These are phyloP conservation scores for Cytospora piceicola DNA, from an alignment of 2,329 filamentous ascomycete species.

Conservation along the genomic window DNA sequence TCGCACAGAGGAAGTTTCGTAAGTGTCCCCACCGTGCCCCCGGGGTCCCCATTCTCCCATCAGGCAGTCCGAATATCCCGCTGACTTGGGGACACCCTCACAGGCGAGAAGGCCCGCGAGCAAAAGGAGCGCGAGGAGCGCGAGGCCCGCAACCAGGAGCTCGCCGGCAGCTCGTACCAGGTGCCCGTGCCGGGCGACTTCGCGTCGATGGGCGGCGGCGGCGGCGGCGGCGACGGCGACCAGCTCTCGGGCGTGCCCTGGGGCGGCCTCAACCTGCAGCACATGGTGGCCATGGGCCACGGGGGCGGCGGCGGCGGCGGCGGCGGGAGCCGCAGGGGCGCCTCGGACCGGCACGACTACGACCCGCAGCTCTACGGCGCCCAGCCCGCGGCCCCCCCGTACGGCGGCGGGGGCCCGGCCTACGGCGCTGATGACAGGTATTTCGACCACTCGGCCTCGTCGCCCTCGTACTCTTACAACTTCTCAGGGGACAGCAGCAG, in stretches of 20 bases:
- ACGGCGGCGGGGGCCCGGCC: constrained; percentile 14
- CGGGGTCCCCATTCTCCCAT: background rate
- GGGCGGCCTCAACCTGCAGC: constrained; percentile 68
- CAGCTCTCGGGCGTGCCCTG: constrained; percentile 70
- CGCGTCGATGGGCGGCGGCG: constrained; percentile 22
- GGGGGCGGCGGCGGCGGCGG: constrained; percentile 51
- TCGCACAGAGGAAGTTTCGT: constrained; percentile 79
- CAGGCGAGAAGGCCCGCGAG: constrained; percentile 72
- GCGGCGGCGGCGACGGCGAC: too few species aligned
- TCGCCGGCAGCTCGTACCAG: constrained; percentile 67
- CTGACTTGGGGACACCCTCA: background rate
- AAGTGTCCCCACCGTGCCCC: constrained; percentile 42
- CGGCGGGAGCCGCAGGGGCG: constrained; percentile 44
- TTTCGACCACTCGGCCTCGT: constrained; percentile 28
- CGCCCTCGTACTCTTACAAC: constrained; percentile 28
- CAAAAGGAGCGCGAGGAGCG: constrained; percentile 68
- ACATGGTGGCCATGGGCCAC: constrained; percentile 55
- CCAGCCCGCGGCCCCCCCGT: constrained; percentile 11
- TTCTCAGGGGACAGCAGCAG: constrained; percentile 29
- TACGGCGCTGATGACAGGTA: constrained; percentile 25
- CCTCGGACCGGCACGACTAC: constrained; percentile 16
- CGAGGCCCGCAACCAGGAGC: constrained; percentile 64
- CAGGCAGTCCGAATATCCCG: background rate
- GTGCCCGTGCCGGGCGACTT: constrained; percentile 63
- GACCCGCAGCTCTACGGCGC: constrained; percentile 23